Base-by-base conservation (phyloP, 1,139 yeast species). In the Insectozyma bohioensis region DNA sequence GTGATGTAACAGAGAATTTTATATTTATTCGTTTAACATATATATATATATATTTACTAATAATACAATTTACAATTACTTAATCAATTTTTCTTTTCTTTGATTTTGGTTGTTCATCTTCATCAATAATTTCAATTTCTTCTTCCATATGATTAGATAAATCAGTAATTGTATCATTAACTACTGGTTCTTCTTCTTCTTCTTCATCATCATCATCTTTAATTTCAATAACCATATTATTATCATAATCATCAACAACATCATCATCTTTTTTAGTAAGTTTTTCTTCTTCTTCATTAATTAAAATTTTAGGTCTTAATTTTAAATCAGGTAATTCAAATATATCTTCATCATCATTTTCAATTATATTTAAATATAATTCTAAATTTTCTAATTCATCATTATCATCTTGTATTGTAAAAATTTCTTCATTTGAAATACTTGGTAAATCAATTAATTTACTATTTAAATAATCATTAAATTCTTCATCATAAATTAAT, bases 401-500 rank as follows among this genome's bases (percentile, higher is more conserved):
- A 21, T 74, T 77, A 31, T 87, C 96, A 56, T 92, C 98, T 37
- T 83, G 79, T 10, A 92, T 69, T 2, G 85, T 72, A 10, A 92
- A 33, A 20, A 80, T 65, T 14, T 78, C 73, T 4, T 90, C 92
- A 28, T 67, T 63, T 6, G 47, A 49, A 20, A 90, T 62, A 5
- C 82, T 84, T 2, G 47, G 45, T 14, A 92, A 57, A 2, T 75
- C 76, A 0, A 46, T 40, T 14, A 92, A 58, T 0, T 68, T 56
- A 26, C 63, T 67, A 0, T 63, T 66, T 7, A 71, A 48, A 49
- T 90, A 82, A 50, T 90, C 97, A 34, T 87, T 96, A 56, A 86
- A 87, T 50, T 94, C 99, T 32, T 71, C 71, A 57, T 94, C 98
- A 49, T 86, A 87, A 8, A 94, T 59, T 40, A 92, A 67, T 42